A percentile compares a stretch with the other conserved stretches of the same genome.
Conservation (phyloP, 2,329 filamentous ascomycete species). For the Cladosporium sp. region DNA sequence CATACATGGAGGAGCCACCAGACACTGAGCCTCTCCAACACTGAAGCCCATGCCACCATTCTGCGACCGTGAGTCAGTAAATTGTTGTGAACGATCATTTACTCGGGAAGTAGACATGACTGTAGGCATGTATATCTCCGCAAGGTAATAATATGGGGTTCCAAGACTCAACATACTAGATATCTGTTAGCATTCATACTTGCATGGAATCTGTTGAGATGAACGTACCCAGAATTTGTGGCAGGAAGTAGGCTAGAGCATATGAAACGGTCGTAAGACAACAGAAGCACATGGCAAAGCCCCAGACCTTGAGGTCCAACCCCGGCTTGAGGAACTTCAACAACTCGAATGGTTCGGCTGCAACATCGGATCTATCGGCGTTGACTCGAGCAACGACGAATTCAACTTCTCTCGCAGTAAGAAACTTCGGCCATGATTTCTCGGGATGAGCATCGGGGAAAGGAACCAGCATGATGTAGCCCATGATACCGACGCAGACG, state of each 20-base stretch:
- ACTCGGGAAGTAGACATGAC: no score
- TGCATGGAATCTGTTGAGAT: not conserved
- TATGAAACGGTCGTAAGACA: conserved; percentile 69
- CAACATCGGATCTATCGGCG: conserved; percentile 12
- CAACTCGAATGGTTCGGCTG: conserved; percentile 12
- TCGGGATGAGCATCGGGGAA: conserved; percentile 16
- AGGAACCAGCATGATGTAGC: conserved; percentile 12
- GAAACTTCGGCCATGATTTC: conserved; percentile 36
- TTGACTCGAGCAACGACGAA: conserved; percentile 16
- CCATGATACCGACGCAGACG: conserved; percentile 12
- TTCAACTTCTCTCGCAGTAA: conserved; percentile 18
- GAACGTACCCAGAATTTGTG: conserved; percentile 58
- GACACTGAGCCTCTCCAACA: conserved; percentile 61
- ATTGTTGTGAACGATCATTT: no score
- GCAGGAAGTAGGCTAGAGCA: conserved; percentile 69
- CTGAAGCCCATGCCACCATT: conserved; percentile 50
- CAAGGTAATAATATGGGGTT: no score
- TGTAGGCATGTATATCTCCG: no score
- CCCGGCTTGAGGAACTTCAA: conserved; percentile 46
- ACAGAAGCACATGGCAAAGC: conserved; percentile 50
- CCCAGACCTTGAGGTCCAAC: conserved; percentile 50
- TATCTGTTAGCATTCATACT: no score
- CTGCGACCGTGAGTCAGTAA: not conserved
- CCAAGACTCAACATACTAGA: no score
- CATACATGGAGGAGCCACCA: conserved; percentile 64